Percentiles rank a stretch among this genome's conserved stretches.
phyloP scores from a whole-genome alignment of 108 stramenopile genomes.

The Bacterosira constricta region DNA sequence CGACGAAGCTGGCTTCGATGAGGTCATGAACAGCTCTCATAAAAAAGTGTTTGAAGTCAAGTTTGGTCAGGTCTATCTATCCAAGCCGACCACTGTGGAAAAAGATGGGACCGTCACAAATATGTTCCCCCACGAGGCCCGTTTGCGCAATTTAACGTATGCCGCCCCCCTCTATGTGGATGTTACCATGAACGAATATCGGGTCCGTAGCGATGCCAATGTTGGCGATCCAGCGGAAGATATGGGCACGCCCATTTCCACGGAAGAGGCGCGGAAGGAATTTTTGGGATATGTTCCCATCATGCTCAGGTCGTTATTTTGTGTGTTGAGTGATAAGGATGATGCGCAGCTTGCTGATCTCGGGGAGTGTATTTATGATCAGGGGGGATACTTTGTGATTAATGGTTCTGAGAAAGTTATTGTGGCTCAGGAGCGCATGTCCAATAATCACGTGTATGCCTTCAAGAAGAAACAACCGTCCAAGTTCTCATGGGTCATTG shows the following conservation, averaged over 20 bases:
- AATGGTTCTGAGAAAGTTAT: constrained; percentile 99
- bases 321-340: constrained; percentile 92
- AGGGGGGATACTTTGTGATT: constrained; percentile 99
- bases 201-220: constrained; percentile 74
- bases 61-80: constrained; percentile 96
- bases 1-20: constrained; percentile 74
- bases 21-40: constrained; percentile 44
- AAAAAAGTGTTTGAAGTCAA: constrained; percentile 89
- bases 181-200: constrained; percentile 84
- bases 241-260: constrained; percentile 73
- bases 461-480: constrained; percentile 96
- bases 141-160: constrained; percentile 97
- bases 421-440: constrained; percentile 98
- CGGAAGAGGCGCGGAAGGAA: constrained; percentile 86
- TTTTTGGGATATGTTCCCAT: constrained; percentile 98
- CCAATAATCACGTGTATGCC: constrained; percentile 98
- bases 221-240: constrained; percentile 80
- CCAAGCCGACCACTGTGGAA: constrained; percentile 90
- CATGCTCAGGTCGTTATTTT: constrained; percentile 95
- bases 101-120: constrained; percentile 93
- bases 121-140: constrained; percentile 98
- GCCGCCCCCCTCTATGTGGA: constrained; percentile 94
- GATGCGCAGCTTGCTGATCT: constrained; percentile 96
- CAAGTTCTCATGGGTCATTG: constrained; percentile 97
- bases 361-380: constrained; percentile 99